Evolutionary conservation across 495 filamentous ascomycete genomes (phyloP).

Genomic region (Annulohypoxylon nitens): DNA sequence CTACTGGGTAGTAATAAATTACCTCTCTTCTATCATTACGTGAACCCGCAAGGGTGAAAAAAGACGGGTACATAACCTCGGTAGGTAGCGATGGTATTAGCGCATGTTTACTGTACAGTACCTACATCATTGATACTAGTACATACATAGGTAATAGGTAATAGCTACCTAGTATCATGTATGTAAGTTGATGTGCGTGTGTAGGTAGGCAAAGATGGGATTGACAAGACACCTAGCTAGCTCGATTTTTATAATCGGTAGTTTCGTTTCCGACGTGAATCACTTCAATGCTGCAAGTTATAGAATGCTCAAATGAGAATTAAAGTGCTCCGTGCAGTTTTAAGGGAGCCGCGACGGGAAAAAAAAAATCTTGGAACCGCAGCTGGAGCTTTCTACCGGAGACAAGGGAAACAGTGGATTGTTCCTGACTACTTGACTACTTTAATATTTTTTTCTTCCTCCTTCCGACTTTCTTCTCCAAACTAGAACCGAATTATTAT

Average conservation of each 20-base stretch:
- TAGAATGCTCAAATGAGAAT: background rate
- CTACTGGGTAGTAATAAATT: background rate
- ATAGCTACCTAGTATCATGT: background rate
- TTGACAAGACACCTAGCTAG: background rate
- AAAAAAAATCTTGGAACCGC: constrained; percentile 25
- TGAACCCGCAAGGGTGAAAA: constrained; percentile 19
- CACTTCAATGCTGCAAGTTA: constrained; percentile 14
- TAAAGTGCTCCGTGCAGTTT: constrained; percentile 29
- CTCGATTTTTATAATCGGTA: constrained; percentile 21
- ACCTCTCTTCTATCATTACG: constrained; percentile 7
- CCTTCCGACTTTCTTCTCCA: constrained; percentile 25
- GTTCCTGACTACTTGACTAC: constrained; percentile 9
- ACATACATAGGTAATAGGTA: background rate
- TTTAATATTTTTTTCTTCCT: constrained; percentile 22
- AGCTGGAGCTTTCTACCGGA: constrained; percentile 41
- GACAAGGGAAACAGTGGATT: constrained; percentile 42
- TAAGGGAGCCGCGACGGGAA: constrained; percentile 23
- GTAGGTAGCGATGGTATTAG: constrained; percentile 12
- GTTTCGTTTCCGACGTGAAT: constrained; percentile 40
- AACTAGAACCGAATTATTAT: constrained; percentile 34
- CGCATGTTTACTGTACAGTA: too few species aligned
- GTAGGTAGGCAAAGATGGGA: background rate
- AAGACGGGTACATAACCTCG: constrained; percentile 40
- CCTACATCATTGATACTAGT: background rate
- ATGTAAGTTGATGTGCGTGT: background rate